Evolutionary conservation across 345 rosid species (phyloP).

Genomic region (Populus ilicifolia): DNA sequence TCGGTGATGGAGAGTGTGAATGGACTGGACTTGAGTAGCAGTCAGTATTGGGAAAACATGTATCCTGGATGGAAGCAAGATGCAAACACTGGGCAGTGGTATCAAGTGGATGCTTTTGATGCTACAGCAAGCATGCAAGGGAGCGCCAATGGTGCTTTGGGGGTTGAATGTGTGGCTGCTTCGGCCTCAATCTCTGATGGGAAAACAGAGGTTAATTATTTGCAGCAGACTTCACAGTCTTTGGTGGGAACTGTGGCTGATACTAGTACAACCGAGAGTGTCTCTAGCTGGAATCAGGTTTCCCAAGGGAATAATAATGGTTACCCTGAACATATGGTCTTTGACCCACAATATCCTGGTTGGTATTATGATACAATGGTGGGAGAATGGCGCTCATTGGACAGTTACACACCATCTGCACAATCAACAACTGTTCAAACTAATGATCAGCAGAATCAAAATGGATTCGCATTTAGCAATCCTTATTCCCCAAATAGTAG

Average conservation of each 20-base stretch:
- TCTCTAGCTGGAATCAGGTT: constrained; percentile 65
- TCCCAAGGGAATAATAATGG: constrained; percentile 55
- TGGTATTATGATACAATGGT: constrained; percentile 80
- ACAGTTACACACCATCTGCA: constrained; percentile 55
- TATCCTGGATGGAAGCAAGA: constrained; percentile 96
- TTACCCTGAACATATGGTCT: constrained; percentile 82
- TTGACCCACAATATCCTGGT: constrained; percentile 89
- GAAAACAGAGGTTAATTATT: constrained; percentile 50
- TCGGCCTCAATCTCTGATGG: constrained; percentile 31
- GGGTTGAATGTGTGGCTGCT: constrained; percentile 38
- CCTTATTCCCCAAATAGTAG: constrained; percentile 31
- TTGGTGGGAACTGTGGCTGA: constrained; percentile 40
- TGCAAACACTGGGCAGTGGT: constrained; percentile 73
- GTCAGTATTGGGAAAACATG: constrained; percentile 67
- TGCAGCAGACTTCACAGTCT: constrained; percentile 62
- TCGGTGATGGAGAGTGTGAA: constrained; percentile 29
- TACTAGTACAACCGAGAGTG: constrained; percentile 49
- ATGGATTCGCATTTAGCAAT: constrained; percentile 41
- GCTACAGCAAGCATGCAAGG: constrained; percentile 32
- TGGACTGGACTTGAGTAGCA: constrained; percentile 48
- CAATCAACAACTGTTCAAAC: constrained; percentile 40
- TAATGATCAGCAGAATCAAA: constrained; percentile 53
- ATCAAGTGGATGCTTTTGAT: constrained; percentile 53
- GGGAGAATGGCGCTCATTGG: constrained; percentile 68
- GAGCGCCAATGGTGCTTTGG: constrained; percentile 25